A percentile compares a stretch with the other conserved stretches of the same genome.
These are phyloP conservation scores for Cyclocybe aegerita DNA, from an alignment of 768 basidiomycete genomes.

Conservation along the genomic window DNA sequence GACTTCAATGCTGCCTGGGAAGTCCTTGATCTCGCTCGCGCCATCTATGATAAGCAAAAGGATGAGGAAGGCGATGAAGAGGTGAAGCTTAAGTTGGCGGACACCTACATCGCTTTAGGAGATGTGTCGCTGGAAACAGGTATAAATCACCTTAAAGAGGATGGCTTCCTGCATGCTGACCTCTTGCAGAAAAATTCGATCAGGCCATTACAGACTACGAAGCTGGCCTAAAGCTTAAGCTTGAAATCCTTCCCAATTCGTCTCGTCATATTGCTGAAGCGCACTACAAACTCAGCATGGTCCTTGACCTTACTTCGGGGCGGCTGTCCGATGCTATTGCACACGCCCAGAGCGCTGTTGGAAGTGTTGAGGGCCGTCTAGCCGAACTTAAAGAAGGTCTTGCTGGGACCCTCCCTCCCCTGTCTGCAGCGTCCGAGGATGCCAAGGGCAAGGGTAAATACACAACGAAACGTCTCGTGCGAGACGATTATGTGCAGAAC, in stretches of 20 bases:
- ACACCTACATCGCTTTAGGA: conserved; percentile 86
- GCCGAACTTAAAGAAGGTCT: conserved; percentile 54
- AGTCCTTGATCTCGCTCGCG: conserved; percentile 90
- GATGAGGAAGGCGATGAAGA: conserved; percentile 54
- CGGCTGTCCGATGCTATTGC: conserved; percentile 77
- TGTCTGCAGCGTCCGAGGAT: conserved; percentile 35
- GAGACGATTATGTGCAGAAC: conserved; percentile 57
- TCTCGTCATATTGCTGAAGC: conserved; percentile 93
- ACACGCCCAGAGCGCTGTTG: conserved; percentile 79
- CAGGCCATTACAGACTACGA: conserved; percentile 90
- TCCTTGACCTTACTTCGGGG: conserved; percentile 86
- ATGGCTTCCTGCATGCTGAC: neutral
- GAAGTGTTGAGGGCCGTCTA: conserved; percentile 73
- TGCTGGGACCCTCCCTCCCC: conserved; percentile 33
- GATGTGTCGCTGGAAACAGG: conserved; percentile 98
- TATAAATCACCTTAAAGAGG: conserved; percentile 30
- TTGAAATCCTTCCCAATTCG: conserved; percentile 73
- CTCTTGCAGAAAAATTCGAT: conserved; percentile 83
- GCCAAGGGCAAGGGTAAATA: conserved; percentile 75
- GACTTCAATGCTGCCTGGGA: conserved; percentile 99
- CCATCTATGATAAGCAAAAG: conserved; percentile 74
- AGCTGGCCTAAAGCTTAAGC: conserved; percentile 72
- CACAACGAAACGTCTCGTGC: conserved; percentile 38
- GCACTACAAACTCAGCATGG: conserved; percentile 93
- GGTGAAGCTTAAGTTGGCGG: conserved; percentile 80